Percentiles rank a stretch among this genome's conserved stretches.
These are phyloP conservation scores for Orbilia quercus DNA, from an alignment of 2,329 filamentous ascomycete species.

Conservation along the genomic window DNA sequence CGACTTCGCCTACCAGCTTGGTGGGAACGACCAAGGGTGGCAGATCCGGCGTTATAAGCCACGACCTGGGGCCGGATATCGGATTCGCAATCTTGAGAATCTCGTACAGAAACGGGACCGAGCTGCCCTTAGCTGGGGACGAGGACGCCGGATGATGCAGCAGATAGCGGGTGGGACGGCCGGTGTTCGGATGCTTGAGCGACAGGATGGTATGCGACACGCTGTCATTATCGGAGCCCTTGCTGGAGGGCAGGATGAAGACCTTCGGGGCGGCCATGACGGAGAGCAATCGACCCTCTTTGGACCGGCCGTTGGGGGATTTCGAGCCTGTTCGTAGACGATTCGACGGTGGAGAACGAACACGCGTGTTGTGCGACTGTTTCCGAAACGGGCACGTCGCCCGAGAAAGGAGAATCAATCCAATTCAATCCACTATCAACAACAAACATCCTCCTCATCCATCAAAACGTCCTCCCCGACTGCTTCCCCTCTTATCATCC, in stretches of 20 bases:
- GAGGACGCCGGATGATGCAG: constrained; percentile 65
- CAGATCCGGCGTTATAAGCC: constrained; percentile 66
- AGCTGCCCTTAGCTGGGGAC: constrained; percentile 3
- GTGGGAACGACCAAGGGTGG: constrained; percentile 21
- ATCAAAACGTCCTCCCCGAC: neutral
- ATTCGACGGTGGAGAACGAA: neutral
- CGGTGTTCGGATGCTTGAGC: constrained; percentile 71
- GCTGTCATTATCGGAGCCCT: constrained; percentile 58
- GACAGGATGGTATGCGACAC: constrained; percentile 71
- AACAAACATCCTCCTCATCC: constrained; percentile 2
- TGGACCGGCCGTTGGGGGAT: neutral
- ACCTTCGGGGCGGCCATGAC: constrained; percentile 61
- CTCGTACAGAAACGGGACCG: constrained; percentile 68
- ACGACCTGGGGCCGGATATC: constrained; percentile 70
- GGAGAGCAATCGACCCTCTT: neutral
- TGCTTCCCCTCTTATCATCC: no score
- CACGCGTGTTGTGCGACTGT: constrained; percentile 43
- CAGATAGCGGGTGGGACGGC: constrained; percentile 70
- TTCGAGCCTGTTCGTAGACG: neutral
- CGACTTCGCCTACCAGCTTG: neutral
- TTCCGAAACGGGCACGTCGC: constrained; percentile 17
- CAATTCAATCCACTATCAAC: neutral
- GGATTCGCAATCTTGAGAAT: constrained; percentile 71
- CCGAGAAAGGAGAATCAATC: constrained; percentile 2
- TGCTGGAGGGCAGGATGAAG: constrained; percentile 71